These are phyloP conservation scores for Zygotorulaspora sp. DNA, from an alignment of 805 yeast genomes.

Conservation along the genomic window DNA sequence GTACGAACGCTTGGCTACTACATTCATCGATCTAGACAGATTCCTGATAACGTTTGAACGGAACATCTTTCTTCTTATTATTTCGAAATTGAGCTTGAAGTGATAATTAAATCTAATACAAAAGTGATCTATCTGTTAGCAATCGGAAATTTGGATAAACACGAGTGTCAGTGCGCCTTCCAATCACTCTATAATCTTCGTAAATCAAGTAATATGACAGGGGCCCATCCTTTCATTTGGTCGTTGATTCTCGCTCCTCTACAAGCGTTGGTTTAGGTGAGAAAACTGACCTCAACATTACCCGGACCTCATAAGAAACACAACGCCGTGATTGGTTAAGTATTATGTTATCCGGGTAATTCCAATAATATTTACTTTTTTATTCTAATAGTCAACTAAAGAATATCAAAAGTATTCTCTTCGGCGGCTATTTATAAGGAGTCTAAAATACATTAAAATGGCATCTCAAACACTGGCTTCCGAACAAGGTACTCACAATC, in stretches of 20 bases:
- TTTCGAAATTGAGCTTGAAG: no score
- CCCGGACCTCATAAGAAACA: slow-evolving; percentile 1
- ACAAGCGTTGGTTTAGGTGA: background rate
- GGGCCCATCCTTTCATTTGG: background rate
- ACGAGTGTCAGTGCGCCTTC: background rate
- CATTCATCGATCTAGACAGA: slow-evolving; percentile 40
- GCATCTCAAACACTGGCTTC: no score
- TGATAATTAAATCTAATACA: no score
- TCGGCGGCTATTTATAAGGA: no score
- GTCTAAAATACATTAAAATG: no score
- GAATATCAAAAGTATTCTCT: no score
- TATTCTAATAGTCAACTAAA: background rate
- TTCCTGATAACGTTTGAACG: slow-evolving; percentile 24
- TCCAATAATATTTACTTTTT: no score
- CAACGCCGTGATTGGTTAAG: slow-evolving; percentile 1
- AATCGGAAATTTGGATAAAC: background rate
- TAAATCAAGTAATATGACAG: no score
- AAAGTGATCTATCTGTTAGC: no score
- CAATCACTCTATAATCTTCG: slow-evolving; percentile 1
- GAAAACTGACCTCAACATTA: background rate
- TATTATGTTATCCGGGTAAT: background rate
- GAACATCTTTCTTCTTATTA: slow-evolving; percentile 22
- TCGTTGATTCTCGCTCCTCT: background rate
- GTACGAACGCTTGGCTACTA: slow-evolving; percentile 70
- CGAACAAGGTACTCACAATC: no score